Evolutionary conservation across 2,329 filamentous ascomycete species (phyloP).

Genomic region (Botryotinia narcissicola): DNA sequence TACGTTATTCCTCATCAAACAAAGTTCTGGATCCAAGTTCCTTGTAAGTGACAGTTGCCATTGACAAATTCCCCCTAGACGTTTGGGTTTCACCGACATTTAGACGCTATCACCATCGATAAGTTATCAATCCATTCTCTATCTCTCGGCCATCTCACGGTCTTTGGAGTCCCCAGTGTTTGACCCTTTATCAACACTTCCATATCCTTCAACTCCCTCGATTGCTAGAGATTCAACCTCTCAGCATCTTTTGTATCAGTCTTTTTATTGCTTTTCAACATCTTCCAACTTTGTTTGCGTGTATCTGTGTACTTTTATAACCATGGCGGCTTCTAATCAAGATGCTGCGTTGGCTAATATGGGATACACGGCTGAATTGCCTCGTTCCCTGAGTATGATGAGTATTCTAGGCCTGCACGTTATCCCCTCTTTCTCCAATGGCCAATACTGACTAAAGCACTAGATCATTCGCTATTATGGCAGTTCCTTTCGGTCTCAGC

Average conservation of each 20-base stretch:
- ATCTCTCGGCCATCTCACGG: slow-evolving; percentile 24
- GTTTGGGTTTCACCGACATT: slow-evolving; percentile 23
- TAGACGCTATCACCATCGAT: slow-evolving; percentile 25
- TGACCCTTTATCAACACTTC: slow-evolving; percentile 7
- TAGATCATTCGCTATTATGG: slow-evolving; percentile 71
- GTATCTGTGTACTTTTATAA: background rate
- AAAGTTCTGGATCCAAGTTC: slow-evolving; percentile 6
- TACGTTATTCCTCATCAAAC: slow-evolving; percentile 4
- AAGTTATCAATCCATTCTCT: slow-evolving; percentile 19
- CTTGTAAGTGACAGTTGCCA: slow-evolving; percentile 26
- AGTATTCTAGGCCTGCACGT: slow-evolving; percentile 57
- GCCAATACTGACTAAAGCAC: slow-evolving; percentile 28
- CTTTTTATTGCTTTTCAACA: background rate
- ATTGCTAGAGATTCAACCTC: slow-evolving; percentile 14
- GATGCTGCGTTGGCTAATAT: slow-evolving; percentile 37
- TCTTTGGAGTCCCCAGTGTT: slow-evolving; percentile 20
- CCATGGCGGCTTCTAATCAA: slow-evolving; percentile 13
- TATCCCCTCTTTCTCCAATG: slow-evolving; percentile 16
- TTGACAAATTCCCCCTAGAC: slow-evolving; percentile 24
- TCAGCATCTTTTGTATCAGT: background rate
- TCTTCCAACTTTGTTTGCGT: background rate
- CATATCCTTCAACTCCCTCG: background rate
- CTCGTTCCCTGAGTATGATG: slow-evolving; percentile 65
- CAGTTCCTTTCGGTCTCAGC: slow-evolving; percentile 49
- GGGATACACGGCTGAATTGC: slow-evolving; percentile 67